These are phyloP conservation scores for Graphilbum fragrans DNA, from an alignment of 2,329 filamentous ascomycete genomes.

Conservation along the genomic window DNA sequence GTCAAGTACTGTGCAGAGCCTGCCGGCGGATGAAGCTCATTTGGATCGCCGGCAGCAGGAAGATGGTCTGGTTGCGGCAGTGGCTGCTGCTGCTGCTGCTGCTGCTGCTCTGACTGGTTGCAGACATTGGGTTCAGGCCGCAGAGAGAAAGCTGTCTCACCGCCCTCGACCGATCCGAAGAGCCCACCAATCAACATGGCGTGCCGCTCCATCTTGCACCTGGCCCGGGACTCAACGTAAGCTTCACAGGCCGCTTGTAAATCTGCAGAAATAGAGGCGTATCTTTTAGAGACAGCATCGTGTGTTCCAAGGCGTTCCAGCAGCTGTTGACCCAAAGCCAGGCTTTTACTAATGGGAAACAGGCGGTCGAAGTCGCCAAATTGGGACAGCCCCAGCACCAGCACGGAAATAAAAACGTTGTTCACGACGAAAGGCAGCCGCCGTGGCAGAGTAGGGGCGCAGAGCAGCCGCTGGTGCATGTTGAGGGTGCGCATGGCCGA, in stretches of 20 bases:
- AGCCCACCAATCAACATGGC: slow-evolving; percentile 13
- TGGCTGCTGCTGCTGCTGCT: not conserved
- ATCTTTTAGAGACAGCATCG: slow-evolving; percentile 13
- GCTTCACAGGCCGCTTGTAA: slow-evolving; percentile 13
- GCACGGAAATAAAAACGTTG: slow-evolving; percentile 28
- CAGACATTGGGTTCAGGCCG: not conserved
- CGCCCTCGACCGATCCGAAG: slow-evolving; percentile 13
- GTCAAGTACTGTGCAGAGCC: too few relatives aligned
- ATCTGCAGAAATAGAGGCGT: slow-evolving; percentile 12
- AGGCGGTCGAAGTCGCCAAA: slow-evolving; percentile 29
- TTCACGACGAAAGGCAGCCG: slow-evolving; percentile 32
- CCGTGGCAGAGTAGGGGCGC: slow-evolving; percentile 22
- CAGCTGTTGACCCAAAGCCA: slow-evolving; percentile 12
- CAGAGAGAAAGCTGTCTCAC: not conserved
- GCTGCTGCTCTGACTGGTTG: not conserved
- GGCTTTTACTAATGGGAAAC: slow-evolving; percentile 17
- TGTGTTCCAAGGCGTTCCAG: slow-evolving; percentile 14
- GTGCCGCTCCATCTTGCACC: slow-evolving; percentile 13
- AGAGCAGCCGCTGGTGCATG: slow-evolving; percentile 22
- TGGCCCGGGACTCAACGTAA: slow-evolving; percentile 12
- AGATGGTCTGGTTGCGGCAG: not conserved
- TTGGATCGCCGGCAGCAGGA: not conserved
- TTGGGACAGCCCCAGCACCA: slow-evolving; percentile 29
- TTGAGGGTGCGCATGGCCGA: slow-evolving; percentile 23
- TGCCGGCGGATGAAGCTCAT: not conserved